phyloP scores from a whole-genome alignment of 345 rosid species.

The Euphorbia lathyris region DNA sequence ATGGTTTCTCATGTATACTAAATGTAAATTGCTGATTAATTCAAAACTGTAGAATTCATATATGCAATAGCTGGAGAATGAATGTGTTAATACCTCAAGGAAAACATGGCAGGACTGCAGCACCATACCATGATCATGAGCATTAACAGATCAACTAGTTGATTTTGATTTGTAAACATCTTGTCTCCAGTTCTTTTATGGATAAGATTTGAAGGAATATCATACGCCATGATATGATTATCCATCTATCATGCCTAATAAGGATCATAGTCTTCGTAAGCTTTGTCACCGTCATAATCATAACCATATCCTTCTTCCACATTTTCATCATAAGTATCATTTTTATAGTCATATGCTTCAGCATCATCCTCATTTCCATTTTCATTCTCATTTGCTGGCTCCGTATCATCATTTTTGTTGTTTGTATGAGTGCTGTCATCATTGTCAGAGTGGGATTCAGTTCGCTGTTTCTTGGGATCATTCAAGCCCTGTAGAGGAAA shows the following conservation, averaged over 20 bases:
- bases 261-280: slow-evolving; percentile 19
- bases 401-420: slow-evolving; percentile 12
- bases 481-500: slow-evolving; percentile 5
- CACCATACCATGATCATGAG: neutral
- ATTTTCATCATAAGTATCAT: slow-evolving; percentile 22
- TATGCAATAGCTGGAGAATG: neutral
- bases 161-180: neutral
- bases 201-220: neutral
- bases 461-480: slow-evolving; percentile 33
- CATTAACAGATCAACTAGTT: neutral
- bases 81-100: neutral
- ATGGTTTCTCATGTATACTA: neutral
- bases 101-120: neutral
- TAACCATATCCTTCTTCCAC: slow-evolving; percentile 23
- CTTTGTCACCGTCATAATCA: slow-evolving; percentile 11
- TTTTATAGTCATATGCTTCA: neutral
- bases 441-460: slow-evolving; percentile 24
- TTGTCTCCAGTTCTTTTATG: neutral
- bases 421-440: slow-evolving; percentile 16
- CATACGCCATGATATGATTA: neutral
- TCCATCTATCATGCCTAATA: neutral
- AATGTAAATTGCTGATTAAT: too few species aligned
- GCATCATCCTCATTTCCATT: slow-evolving; percentile 12
- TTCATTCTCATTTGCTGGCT: slow-evolving; percentile 17
- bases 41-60: neutral